Base-by-base conservation (phyloP, 2,329 filamentous ascomycete genomes). In the Myriosclerotinia curreyana region DNA sequence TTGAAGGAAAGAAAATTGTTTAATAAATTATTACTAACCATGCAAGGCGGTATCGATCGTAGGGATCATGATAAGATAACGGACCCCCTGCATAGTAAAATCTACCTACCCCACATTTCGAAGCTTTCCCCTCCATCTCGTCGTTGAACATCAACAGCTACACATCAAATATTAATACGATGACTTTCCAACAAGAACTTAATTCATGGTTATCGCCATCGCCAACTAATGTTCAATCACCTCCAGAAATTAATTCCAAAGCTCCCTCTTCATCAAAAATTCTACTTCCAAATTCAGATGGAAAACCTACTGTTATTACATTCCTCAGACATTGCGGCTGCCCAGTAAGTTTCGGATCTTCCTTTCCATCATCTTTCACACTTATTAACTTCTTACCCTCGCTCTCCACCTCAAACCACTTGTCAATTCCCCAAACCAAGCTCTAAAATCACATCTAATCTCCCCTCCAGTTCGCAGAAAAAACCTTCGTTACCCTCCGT, bases 251-350 rank as follows among this genome's bases (percentile, higher is more conserved):
- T 38, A 86, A 84, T 66, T 74, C 79, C 42, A 77, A 79, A 66
- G 86, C 86, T 1, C 87, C 87, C 0, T 78, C 77, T 7, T 80
- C 83, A 68, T 78, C 34, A 79, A 51, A 80, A 65, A 76, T 90
- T 7, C 72, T 73, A 9, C 75, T 89, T n/a, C 81, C 83, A 0
- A 75, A 76, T 67, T 71, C 82, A 0, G 75, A 78, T 69, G 75
- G 74, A 31, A 85, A 83, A 69, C 84, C 85, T 0, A 83, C 82
- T 0, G 73, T 92, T 1, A 76, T 92, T 25, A 81, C 85, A 20
- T 92, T 92, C 71, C 79, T 92, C 7, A 80, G 89, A 42, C 88
- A 91, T 74, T 91, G 88, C 73, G 89, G 88, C 42, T 90, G 88
- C 77, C 88, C 88, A 90, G 88, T 89, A 81, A 73, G 81, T 75